phyloP scores from a whole-genome alignment of 352 stramenopile species.

The Poterioochromonas sp. region DNA sequence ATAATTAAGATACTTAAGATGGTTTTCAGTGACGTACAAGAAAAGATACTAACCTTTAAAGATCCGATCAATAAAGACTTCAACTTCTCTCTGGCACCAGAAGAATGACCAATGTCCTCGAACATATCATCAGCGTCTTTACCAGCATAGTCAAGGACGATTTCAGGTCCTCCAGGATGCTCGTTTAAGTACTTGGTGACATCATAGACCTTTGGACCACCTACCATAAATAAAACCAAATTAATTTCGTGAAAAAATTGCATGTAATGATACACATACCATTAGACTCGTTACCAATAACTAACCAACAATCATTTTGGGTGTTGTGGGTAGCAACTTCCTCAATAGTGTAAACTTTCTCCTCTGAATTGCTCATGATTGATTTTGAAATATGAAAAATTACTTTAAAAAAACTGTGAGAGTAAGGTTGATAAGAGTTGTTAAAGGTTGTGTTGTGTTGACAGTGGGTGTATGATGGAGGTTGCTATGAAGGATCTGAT shows the following conservation, averaged over 20 bases:
- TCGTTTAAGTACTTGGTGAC: constrained; percentile 94
- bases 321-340: constrained; percentile 63
- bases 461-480: too few relatives aligned
- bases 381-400: too few relatives aligned
- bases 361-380: not conserved
- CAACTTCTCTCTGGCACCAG: constrained; percentile 82
- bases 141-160: constrained; percentile 84
- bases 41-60: constrained; percentile 52
- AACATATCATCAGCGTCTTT: constrained; percentile 71
- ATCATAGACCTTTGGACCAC: constrained; percentile 86
- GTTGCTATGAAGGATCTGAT: too few relatives aligned
- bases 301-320: constrained; percentile 84
- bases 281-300: constrained; percentile 68
- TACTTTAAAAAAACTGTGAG: too few relatives aligned
- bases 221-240: constrained; percentile 38
- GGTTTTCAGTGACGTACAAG: not conserved
- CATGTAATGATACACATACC: constrained; percentile 41
- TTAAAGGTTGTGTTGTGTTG: too few relatives aligned
- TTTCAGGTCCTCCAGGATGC: constrained; percentile 94
- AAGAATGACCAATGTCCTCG: constrained; percentile 95
- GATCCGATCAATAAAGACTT: constrained; percentile 80
- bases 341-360: constrained; percentile 19
- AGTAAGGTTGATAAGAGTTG: too few relatives aligned
- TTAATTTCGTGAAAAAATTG: not conserved
- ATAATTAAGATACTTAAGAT: not conserved